Evolutionary conservation across 805 yeast species (phyloP).

Genomic region (Kluyveromyces nonfermentans): DNA sequence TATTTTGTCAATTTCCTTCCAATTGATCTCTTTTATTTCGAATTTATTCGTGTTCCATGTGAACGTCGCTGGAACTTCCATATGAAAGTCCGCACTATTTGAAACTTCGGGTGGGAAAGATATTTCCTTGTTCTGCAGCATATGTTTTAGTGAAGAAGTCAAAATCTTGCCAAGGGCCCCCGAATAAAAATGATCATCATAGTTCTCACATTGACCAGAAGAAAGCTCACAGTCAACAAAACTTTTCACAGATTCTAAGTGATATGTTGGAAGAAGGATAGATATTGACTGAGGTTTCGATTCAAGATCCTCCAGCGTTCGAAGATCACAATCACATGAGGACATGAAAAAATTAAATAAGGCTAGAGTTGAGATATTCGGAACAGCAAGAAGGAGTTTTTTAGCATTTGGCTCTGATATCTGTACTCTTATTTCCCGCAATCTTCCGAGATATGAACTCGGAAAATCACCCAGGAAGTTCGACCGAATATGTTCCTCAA

Average conservation of each 20-base stretch:
- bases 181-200: neutral
- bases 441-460: neutral
- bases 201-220: neutral
- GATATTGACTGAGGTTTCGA: neutral
- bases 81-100: neutral
- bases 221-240: neutral
- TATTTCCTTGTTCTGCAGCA: neutral
- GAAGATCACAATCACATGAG: neutral
- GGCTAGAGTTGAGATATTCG: neutral
- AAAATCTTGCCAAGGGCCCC: neutral
- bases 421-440: neutral
- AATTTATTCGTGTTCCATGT: neutral
- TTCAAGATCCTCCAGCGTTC: neutral
- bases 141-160: neutral
- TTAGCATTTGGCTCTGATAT: neutral
- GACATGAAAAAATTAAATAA: neutral
- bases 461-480: slow-evolving; percentile 23
- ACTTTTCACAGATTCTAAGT: neutral
- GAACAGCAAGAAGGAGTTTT: neutral
- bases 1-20: neutral
- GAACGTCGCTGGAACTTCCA: neutral
- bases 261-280: neutral
- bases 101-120: neutral
- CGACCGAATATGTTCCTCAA: neutral
- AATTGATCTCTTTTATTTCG: neutral